Conservation (phyloP, 2,329 filamentous ascomycete genomes). For the Reticulascus tulasneorum region DNA sequence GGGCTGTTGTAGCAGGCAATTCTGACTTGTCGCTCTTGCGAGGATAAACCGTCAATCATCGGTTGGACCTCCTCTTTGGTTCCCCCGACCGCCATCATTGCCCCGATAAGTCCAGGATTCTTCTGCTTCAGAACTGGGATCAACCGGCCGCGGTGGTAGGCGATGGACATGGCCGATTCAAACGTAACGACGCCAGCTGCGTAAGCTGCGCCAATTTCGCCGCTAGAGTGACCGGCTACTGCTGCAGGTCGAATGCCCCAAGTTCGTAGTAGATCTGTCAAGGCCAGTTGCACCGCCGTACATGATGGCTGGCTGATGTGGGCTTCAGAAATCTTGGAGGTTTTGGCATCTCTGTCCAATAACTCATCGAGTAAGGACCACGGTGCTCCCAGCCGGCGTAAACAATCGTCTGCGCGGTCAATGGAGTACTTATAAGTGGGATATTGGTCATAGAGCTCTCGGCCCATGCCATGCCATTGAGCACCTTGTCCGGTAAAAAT, state of each 20-base stretch:
- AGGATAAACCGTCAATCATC: slow-evolving; percentile 37
- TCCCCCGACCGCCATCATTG: slow-evolving; percentile 54
- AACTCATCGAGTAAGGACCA: slow-evolving; percentile 35
- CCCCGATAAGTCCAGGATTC: slow-evolving; percentile 36
- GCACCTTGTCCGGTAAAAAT: slow-evolving; percentile 25
- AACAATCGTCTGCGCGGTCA: slow-evolving; percentile 24
- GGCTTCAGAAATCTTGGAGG: slow-evolving; percentile 31
- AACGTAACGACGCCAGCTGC: slow-evolving; percentile 32
- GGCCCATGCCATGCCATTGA: slow-evolving; percentile 20
- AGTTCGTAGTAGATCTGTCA: slow-evolving; percentile 38
- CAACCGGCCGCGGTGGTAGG: slow-evolving; percentile 46
- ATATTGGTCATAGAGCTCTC: slow-evolving; percentile 23
- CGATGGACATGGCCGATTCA: slow-evolving; percentile 41
- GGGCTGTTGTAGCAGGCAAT: slow-evolving; percentile 49
- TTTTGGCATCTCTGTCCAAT: slow-evolving; percentile 27
- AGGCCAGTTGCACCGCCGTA: slow-evolving; percentile 43
- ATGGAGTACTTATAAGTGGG: slow-evolving; percentile 30
- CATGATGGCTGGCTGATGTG: slow-evolving; percentile 40
- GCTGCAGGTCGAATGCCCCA: slow-evolving; percentile 36
- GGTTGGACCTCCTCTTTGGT: slow-evolving; percentile 37
- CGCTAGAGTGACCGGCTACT: slow-evolving; percentile 43
- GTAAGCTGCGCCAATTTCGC: slow-evolving; percentile 46
- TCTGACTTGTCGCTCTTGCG: slow-evolving; percentile 18
- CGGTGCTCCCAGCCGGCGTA: slow-evolving; percentile 28
- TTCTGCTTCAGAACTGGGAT: slow-evolving; percentile 36